Conservation (phyloP, 106 monocot genomes). For the Gastrodia elata region DNA sequence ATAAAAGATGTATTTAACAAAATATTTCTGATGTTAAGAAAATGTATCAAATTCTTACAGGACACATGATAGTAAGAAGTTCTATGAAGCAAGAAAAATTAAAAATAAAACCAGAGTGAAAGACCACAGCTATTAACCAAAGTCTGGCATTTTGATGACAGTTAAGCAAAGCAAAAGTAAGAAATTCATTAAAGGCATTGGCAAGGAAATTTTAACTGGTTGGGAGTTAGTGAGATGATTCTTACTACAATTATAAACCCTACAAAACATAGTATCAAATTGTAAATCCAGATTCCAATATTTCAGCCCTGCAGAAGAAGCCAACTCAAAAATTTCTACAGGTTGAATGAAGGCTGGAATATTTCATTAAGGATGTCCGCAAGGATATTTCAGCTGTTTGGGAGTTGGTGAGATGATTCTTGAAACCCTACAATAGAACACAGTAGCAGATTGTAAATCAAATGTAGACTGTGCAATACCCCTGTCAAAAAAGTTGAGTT, state of each 20-base stretch:
- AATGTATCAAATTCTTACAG: background rate
- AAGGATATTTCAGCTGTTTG: too few species aligned
- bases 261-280: background rate
- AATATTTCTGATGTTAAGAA: background rate
- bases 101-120: background rate
- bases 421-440: too few species aligned
- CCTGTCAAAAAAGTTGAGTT: too few species aligned
- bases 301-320: background rate
- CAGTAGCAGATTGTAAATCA: too few species aligned
- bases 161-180: background rate
- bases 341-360: background rate
- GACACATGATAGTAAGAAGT: background rate
- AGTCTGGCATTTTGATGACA: background rate
- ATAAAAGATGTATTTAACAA: background rate
- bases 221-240: background rate
- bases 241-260: background rate
- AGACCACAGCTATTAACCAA: background rate
- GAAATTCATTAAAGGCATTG: background rate
- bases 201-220: background rate
- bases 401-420: too few species aligned
- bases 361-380: too few species aligned
- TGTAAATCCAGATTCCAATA: background rate
- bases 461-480: too few species aligned
- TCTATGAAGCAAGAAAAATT: background rate
- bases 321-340: background rate